Evolutionary conservation across 176 grass and related monocot genomes (phyloP).

Genomic region (Avena insularis): DNA sequence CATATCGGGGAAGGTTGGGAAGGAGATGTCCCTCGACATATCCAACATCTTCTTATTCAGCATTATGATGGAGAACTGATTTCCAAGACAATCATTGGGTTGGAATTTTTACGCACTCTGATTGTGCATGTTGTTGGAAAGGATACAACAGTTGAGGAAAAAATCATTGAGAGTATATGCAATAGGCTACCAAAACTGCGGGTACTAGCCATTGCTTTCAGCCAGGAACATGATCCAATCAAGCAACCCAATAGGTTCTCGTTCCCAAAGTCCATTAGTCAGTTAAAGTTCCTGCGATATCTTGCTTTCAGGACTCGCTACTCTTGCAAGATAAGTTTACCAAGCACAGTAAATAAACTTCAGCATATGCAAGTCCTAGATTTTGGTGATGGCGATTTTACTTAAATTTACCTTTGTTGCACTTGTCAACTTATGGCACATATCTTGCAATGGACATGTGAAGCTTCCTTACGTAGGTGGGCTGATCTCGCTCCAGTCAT

Average conservation of each 20-base stretch:
- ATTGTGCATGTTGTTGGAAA: not conserved
- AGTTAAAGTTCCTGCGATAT: not conserved
- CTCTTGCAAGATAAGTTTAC: not conserved
- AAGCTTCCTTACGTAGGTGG: not conserved
- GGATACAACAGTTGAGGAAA: not conserved
- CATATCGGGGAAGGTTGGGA: not conserved
- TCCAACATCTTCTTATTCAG: not conserved
- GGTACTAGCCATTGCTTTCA: not conserved
- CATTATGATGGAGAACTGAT: not conserved
- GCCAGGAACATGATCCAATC: not conserved
- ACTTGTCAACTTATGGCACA: not conserved
- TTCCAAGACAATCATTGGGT: not conserved
- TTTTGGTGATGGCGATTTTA: not conserved
- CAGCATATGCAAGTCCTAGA: not conserved
- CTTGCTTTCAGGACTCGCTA: not conserved
- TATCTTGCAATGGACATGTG: fast-evolving
- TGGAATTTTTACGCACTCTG: not conserved
- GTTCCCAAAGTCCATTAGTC: not conserved
- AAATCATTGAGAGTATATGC: not conserved
- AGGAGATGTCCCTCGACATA: not conserved
- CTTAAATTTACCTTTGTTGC: not conserved
- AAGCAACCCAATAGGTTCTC: not conserved
- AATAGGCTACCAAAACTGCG: not conserved
- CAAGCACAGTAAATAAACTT: not conserved
- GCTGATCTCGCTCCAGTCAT: not conserved